Conservation (phyloP, 1,284 basidiomycete species). For the Testicularia cyperi region DNA sequence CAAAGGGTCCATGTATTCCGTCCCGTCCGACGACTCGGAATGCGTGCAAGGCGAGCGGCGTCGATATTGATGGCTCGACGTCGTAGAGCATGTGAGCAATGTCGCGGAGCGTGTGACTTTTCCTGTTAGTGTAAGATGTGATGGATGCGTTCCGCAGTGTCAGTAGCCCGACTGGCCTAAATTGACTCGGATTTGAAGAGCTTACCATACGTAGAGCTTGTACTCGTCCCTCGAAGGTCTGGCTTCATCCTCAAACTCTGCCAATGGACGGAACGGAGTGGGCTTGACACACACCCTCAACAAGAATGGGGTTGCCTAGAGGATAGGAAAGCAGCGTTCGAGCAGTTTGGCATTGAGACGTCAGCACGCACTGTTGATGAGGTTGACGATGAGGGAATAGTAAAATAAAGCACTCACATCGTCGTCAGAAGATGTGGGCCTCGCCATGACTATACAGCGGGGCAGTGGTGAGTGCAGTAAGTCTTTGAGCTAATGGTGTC, state of each 20-base stretch:
- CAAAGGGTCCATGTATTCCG: conserved; percentile 2
- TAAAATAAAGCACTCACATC: conserved; percentile 12
- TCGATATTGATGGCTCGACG: conserved; percentile 30
- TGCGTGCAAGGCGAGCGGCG: conserved; percentile 36
- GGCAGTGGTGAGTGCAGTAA: not conserved
- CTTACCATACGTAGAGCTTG: conserved; percentile 45
- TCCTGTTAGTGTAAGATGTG: conserved; percentile 40
- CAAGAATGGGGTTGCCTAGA: conserved; percentile 34
- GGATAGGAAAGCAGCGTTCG: not conserved
- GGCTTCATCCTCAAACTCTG: conserved; percentile 22
- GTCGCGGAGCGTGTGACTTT: conserved; percentile 48
- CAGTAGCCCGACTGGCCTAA: not conserved
- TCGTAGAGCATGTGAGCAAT: conserved; percentile 44
- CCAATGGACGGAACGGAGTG: conserved; percentile 27
- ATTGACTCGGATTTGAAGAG: not conserved
- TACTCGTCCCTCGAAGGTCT: conserved; percentile 23
- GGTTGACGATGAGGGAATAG: not conserved
- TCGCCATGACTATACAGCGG: conserved; percentile 5
- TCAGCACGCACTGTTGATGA: too few relatives aligned
- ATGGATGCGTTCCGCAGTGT: not conserved
- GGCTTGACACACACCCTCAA: conserved; percentile 23
- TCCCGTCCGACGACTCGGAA: conserved; percentile 34
- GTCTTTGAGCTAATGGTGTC: conserved; percentile 1
- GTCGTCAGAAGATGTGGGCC: conserved; percentile 31
- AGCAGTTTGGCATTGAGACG: not conserved